Base-by-base conservation (phyloP, 768 basidiomycete species). In the Pleurotus salmoneostramineus region DNA sequence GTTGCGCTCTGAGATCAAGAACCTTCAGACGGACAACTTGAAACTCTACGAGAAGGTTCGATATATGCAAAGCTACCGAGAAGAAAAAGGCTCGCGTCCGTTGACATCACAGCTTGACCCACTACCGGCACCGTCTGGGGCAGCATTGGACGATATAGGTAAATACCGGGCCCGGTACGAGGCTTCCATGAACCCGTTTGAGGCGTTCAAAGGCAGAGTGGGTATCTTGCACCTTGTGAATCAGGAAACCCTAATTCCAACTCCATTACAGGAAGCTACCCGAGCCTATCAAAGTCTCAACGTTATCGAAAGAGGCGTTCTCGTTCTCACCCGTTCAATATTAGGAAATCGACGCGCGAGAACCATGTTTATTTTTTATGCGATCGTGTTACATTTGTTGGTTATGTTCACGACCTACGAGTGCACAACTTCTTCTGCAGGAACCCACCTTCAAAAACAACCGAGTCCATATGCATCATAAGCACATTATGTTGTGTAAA, bases 31-130 rank as follows among this genome's bases (percentile, higher is more conserved):
- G 1, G 97, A 98, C 72, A 99, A 98, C 69, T 83, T 99, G 46
- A 98, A 99, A 71, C 76, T 98, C 59, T 98, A 98, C 72, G 97
- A 98, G 73, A 99, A 98, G 76, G 95, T 98, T 52, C 87, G 95
- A 60, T 98, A 98, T 69, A 97, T 98, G 88, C 95, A 98, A 70
- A 93, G 89, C 60, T 99, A 98, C 66, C 83, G 91, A 14, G 91
- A 94, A 66, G 89, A 92, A 31, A 74, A 81, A 32, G 77, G 75
- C 8, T 74, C 74, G 33, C 77, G 83, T 42, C 79, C 79, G 12
- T 79, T 83, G 11, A 75, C 76, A 14, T 83, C 85, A 21, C 88
- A 90, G 62, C 78, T 89, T 51, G 86, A 86, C 65, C 89, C 87
- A 10, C 71, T 89, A 1, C 88, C 89, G 27, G 69, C 66, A 44